phyloP scores from a whole-genome alignment of 2,329 filamentous ascomycete genomes.

The Dactylellina leptospora region DNA sequence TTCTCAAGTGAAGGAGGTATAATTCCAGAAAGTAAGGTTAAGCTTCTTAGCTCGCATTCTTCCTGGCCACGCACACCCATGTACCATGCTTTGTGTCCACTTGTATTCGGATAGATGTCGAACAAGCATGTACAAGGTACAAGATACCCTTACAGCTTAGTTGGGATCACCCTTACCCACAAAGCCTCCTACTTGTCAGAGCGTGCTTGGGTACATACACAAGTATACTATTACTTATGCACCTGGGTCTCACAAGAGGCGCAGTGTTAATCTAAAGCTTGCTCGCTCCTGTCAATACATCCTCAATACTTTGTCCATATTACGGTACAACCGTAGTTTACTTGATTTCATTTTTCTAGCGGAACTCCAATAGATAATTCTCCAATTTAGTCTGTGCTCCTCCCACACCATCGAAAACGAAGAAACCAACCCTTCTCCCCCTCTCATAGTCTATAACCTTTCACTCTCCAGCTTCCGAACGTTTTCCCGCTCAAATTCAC shows the following conservation, averaged over 20 bases:
- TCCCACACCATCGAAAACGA: not conserved
- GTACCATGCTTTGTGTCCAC: constrained; percentile 27
- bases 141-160: constrained; percentile 30
- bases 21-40: constrained; percentile 36
- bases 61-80: constrained; percentile 14
- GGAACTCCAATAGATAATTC: not conserved
- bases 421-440: not conserved
- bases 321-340: not conserved
- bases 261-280: constrained; percentile 30
- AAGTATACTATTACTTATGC: not conserved
- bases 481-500: too few species aligned
- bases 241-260: constrained; percentile 12
- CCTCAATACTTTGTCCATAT: constrained; percentile 12
- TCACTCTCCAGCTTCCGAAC: not conserved
- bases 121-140: constrained; percentile 17
- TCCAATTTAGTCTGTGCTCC: constrained; percentile 6
- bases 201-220: not conserved
- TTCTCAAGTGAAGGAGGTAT: constrained; percentile 17
- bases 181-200: constrained; percentile 38
- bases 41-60: constrained; percentile 32
- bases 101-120: constrained; percentile 41
- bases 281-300: constrained; percentile 8
- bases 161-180: constrained; percentile 35
- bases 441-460: not conserved
- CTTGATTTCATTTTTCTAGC: not conserved